Evolutionary conservation across 2,329 filamentous ascomycete genomes (phyloP).

Genomic region (Hypoxylon sp.): DNA sequence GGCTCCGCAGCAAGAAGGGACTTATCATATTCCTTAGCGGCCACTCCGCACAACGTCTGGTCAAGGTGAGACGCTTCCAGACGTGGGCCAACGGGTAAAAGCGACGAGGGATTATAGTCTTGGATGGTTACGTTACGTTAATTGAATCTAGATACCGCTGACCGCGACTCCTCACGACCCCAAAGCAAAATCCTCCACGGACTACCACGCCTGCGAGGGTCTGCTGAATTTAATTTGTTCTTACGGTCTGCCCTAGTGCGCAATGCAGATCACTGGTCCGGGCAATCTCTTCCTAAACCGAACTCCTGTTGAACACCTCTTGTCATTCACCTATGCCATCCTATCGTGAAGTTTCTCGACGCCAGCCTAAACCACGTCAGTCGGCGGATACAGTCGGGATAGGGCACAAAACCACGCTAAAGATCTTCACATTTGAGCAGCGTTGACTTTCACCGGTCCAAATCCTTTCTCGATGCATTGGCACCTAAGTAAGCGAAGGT

Average conservation of each 20-base stretch:
- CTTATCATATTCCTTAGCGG: constrained; percentile 37
- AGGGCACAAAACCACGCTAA: constrained; percentile 18
- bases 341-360: constrained; percentile 42
- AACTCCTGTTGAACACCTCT: constrained; percentile 26
- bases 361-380: constrained; percentile 36
- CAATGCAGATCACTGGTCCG: constrained; percentile 39
- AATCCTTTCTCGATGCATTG: constrained; percentile 17
- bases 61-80: constrained; percentile 26
- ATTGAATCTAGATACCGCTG: constrained; percentile 37
- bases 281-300: constrained; percentile 41
- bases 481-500: constrained; percentile 23
- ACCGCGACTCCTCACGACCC: constrained; percentile 25
- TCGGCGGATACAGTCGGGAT: constrained; percentile 40
- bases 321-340: constrained; percentile 30
- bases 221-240: constrained; percentile 26
- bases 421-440: constrained; percentile 25
- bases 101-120: constrained; percentile 10
- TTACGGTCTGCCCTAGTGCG: constrained; percentile 28
- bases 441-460: constrained; percentile 16
- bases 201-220: constrained; percentile 12
- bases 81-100: constrained; percentile 22
- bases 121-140: constrained; percentile 40
- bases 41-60: constrained; percentile 35
- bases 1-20: constrained; percentile 45
- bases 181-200: constrained; percentile 33